Evolutionary conservation across 345 rosid species (phyloP).

Genomic region (Camelina sativa): DNA sequence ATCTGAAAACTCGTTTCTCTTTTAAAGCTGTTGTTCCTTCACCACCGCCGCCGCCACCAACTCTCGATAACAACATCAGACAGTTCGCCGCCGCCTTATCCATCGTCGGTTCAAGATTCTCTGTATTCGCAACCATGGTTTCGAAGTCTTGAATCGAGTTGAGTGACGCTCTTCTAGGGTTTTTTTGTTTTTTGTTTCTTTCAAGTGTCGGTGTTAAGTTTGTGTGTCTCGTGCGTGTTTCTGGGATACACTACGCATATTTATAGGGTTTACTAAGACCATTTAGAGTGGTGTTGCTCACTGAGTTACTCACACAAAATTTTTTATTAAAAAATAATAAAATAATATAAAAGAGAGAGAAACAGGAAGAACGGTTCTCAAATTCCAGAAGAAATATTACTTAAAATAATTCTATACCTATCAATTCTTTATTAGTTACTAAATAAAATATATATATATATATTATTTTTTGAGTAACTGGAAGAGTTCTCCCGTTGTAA

Average conservation of each 20-base stretch:
- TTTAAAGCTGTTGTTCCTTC: neutral
- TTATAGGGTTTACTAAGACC: constrained; percentile 13
- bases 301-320: too few relatives aligned
- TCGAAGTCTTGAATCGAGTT: too few relatives aligned
- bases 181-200: neutral
- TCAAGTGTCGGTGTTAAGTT: neutral
- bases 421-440: too few relatives aligned
- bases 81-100: constrained; percentile 46
- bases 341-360: too few relatives aligned
- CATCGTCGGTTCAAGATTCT: constrained; percentile 21
- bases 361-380: too few relatives aligned
- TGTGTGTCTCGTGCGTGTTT: neutral
- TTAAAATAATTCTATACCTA: too few relatives aligned
- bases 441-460: too few relatives aligned
- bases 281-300: too few relatives aligned
- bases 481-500: too few relatives aligned
- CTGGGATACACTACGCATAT: neutral
- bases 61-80: constrained; percentile 65
- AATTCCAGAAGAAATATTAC: too few relatives aligned
- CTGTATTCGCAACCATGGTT: constrained; percentile 51
- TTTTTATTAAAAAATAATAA: too few relatives aligned
- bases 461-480: too few relatives aligned
- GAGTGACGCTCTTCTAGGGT: constrained; percentile 18
- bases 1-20: constrained; percentile 53
- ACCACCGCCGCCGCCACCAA: constrained; percentile 40